Evolutionary conservation across 1,284 basidiomycete genomes (phyloP), one percentile per base, ranked within the genome.

Genomic region (Cutaneotrichosporon cavernicola): DNA sequence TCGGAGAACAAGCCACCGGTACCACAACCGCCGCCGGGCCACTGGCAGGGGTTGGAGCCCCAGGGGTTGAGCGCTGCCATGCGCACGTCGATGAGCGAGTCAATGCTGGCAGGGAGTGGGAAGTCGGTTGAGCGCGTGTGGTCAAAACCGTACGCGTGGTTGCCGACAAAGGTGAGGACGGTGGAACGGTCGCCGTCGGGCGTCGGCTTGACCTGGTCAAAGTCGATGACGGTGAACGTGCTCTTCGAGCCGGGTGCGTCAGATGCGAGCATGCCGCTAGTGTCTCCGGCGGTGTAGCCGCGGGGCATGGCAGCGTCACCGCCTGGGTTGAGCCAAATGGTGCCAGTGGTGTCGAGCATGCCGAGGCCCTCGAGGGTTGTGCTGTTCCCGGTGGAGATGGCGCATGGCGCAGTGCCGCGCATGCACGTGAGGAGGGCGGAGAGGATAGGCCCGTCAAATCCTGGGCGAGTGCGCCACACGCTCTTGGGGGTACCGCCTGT

Each of bases 171-270:
- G 16, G 63, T 60, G 56, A 63, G 22, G 18, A 60, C 59, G 14
- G 59, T 56, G 2, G 61, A 63, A 50, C 56, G 59, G 31, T 61
- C 51, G 43, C 61, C 61, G 9, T 49, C 34, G 18, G 51, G 30
- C 11, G 61, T 66, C 55, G 26, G n/a, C 21, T 30, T 30, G 31
- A 65, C 18, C 59, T 69, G 58, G 65, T 69, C 65, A 56, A 69
- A 66, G 61, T 69, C 67, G 59, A 69, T 56, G 38, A 66, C 22
- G 0, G 65, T 61, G 56, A 61, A 69, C n/a, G 67, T 61, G 52
- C 13, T 21, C 26, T 55, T 50, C 34, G 59, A 65, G 31, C 32
- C 56, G 8, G 62, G 61, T 5, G 58, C 26, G 61, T 69, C 65
- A 2, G 55, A 22, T 0, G 63, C 56, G 4, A 56, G 26, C 47